These are phyloP conservation scores for Polyplosphaeria fusca DNA, from an alignment of 495 filamentous ascomycete species.

Conservation along the genomic window DNA sequence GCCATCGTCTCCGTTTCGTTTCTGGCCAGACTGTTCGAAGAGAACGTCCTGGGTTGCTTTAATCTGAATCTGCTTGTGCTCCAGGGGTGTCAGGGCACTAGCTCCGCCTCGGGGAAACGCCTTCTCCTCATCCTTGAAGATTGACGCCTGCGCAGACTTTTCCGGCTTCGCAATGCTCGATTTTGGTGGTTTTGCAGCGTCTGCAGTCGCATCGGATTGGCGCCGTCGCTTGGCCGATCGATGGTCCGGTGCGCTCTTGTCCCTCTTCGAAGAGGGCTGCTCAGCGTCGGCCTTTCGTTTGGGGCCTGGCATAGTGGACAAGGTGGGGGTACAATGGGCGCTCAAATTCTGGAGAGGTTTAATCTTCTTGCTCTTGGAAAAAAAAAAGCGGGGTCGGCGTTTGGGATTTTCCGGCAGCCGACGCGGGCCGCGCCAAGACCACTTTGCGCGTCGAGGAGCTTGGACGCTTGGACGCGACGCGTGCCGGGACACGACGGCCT, in stretches of 20 bases:
- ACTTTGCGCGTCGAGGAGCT: conserved; percentile 2
- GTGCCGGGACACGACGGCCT: conserved; percentile 6
- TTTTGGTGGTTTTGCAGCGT: conserved; percentile 8
- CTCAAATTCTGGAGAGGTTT: not conserved
- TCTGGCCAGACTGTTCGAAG: conserved; percentile 75
- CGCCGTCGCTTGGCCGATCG: conserved; percentile 31
- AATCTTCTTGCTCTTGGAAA: conserved; percentile 7
- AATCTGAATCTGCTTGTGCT: conserved; percentile 93
- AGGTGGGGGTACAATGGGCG: not conserved
- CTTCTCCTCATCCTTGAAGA: conserved; percentile 73
- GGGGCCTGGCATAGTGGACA: conserved; percentile 19
- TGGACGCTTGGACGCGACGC: not conserved
- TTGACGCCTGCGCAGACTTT: conserved; percentile 35
- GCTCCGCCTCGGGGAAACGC: conserved; percentile 91
- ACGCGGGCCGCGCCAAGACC: not conserved
- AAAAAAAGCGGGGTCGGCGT: conserved; percentile 29
- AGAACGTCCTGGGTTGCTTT: conserved; percentile 89
- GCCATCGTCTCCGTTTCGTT: conserved; percentile 34
- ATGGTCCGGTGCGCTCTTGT: conserved; percentile 10
- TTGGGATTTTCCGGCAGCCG: conserved; percentile 24
- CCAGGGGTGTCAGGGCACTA: conserved; percentile 84
- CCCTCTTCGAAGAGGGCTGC: not conserved
- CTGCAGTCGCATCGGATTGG: conserved; percentile 19
- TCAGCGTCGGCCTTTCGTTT: conserved; percentile 29
- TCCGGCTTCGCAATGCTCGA: conserved; percentile 10